Conservation (phyloP, 2,329 filamentous ascomycete species). For the Plectosphaerella cucumerina region DNA sequence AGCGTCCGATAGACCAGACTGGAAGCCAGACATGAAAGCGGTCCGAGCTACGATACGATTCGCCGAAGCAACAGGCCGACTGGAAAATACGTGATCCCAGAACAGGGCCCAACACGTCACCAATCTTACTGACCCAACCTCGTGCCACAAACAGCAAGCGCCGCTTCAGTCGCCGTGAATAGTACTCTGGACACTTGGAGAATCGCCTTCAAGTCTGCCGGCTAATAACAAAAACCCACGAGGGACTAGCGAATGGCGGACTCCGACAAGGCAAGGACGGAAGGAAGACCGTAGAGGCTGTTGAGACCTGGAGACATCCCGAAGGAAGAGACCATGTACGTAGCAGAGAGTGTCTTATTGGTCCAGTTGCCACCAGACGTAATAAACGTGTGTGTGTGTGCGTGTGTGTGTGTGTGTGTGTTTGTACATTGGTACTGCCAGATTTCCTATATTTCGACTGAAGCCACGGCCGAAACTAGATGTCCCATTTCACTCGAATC, state of each 20-base stretch:
- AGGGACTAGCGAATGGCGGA: background rate
- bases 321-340: slow-evolving; percentile 1
- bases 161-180: slow-evolving; percentile 12
- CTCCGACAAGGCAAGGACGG: background rate
- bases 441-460: too few species aligned
- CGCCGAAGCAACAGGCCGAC: slow-evolving; percentile 20
- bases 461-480: too few species aligned
- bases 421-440: too few species aligned
- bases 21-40: slow-evolving; percentile 22
- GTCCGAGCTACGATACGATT: slow-evolving; percentile 23
- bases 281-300: background rate
- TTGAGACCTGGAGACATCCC: background rate
- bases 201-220: slow-evolving; percentile 10
- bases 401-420: too few species aligned
- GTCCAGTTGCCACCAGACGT: background rate
- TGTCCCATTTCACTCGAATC: too few species aligned
- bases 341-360: slow-evolving; percentile 1
- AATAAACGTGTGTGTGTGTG: slow-evolving; percentile 3
- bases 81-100: slow-evolving; percentile 8
- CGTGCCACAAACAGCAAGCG: slow-evolving; percentile 6
- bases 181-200: slow-evolving; percentile 14
- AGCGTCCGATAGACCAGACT: slow-evolving; percentile 14
- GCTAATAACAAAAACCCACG: slow-evolving; percentile 7
- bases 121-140: slow-evolving; percentile 5
- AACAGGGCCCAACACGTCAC: background rate